Conservation (phyloP, 345 rosid genomes). For the Durio zibethinus region DNA sequence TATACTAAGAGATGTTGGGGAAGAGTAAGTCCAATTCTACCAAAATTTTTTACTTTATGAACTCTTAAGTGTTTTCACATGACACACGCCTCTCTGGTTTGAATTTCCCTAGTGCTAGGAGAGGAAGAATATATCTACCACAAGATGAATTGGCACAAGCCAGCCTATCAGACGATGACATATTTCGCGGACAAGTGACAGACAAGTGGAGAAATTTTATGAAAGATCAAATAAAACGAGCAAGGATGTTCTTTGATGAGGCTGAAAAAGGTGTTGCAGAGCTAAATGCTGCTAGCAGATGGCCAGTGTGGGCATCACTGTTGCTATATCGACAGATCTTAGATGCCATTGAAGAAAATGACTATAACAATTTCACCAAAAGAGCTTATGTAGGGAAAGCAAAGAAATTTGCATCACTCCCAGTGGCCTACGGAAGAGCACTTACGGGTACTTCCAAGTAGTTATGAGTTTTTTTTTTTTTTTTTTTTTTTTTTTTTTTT, state of each 20-base stretch:
- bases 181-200: conserved; percentile 39
- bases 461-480: neutral
- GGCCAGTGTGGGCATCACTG: conserved; percentile 56
- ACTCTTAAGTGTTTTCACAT: neutral
- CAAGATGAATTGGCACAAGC: conserved; percentile 43
- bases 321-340: conserved; percentile 44
- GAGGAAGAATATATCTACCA: conserved; percentile 54
- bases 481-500: no score
- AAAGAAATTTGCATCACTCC: conserved; percentile 37
- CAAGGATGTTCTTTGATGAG: conserved; percentile 48
- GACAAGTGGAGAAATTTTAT: conserved; percentile 51
- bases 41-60: neutral
- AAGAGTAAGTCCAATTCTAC: conserved; percentile 39
- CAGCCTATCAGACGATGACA: conserved; percentile 45
- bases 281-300: conserved; percentile 42
- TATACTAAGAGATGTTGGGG: conserved; percentile 57
- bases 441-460: conserved; percentile 27
- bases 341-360: conserved; percentile 50
- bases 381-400: conserved; percentile 49
- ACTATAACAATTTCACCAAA: conserved; percentile 45
- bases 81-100: neutral
- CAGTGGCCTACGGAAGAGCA: conserved; percentile 45
- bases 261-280: conserved; percentile 49
- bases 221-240: conserved; percentile 50
- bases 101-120: conserved; percentile 33